Conservation (phyloP, 1,284 basidiomycete genomes). For the Tylopilus sp. region DNA sequence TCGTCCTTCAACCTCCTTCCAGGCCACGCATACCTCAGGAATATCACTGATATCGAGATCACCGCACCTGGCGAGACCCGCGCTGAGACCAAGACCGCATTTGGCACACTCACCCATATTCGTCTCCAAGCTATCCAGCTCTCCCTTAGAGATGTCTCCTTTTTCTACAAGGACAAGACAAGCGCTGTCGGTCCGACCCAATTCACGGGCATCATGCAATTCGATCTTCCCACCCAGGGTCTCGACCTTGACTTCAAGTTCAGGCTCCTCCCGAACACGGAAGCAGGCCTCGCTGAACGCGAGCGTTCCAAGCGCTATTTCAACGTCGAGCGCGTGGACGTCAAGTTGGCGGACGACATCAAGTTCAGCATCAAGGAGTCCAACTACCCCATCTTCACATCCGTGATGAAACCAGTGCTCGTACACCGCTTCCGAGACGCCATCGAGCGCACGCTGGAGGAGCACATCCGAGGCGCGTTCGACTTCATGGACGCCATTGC, state of each 20-base stretch:
- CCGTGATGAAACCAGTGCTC: constrained; percentile 72
- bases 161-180: constrained; percentile 74
- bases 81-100: constrained; percentile 52
- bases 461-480: constrained; percentile 61
- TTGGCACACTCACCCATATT: constrained; percentile 73
- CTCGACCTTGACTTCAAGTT: constrained; percentile 74
- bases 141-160: constrained; percentile 70
- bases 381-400: constrained; percentile 70
- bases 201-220: constrained; percentile 68
- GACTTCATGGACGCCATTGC: constrained; percentile 64
- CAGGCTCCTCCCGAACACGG: constrained; percentile 65
- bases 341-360: constrained; percentile 64
- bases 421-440: constrained; percentile 64
- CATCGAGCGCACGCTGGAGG: constrained; percentile 64
- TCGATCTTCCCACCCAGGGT: constrained; percentile 71
- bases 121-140: constrained; percentile 73
- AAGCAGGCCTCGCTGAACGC: constrained; percentile 53
- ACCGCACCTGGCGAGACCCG: constrained; percentile 53
- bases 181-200: constrained; percentile 62
- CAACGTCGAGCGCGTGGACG: constrained; percentile 63
- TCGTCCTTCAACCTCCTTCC: constrained; percentile 73
- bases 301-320: constrained; percentile 61
- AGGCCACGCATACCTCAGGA: constrained; percentile 75
- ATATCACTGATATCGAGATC: constrained; percentile 79
- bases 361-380: constrained; percentile 63